A percentile compares a stretch with the other conserved stretches of the same genome.
These are phyloP conservation scores for Rutstroemia sp. DNA, from an alignment of 2,329 filamentous ascomycete species.

Conservation along the genomic window DNA sequence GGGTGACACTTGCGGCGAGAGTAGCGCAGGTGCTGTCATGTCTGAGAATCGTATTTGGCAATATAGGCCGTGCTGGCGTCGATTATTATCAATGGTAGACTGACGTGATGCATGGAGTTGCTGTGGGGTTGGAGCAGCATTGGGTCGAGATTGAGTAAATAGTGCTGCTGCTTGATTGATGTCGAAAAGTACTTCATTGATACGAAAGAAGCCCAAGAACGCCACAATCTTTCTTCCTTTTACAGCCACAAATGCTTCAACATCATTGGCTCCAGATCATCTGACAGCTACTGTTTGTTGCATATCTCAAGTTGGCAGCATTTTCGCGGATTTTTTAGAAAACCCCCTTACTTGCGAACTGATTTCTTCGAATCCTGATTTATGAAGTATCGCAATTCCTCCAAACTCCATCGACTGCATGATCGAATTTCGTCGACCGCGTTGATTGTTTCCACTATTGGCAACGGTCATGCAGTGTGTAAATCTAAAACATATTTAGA, in stretches of 20 bases:
- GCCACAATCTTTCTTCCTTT: neutral
- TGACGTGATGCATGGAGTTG: too few species aligned
- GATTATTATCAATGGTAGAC: too few species aligned
- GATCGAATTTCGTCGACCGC: neutral
- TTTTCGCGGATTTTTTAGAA: neutral
- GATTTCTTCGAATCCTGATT: neutral
- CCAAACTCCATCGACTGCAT: neutral
- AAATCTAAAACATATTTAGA: too few species aligned
- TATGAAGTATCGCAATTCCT: neutral
- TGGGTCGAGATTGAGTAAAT: neutral
- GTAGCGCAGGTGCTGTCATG: too few species aligned
- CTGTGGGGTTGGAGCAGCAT: too few species aligned
- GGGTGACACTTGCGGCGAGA: too few species aligned
- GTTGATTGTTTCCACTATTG: neutral
- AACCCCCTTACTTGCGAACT: neutral
- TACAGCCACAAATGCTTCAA: neutral
- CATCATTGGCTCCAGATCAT: neutral
- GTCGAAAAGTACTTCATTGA: neutral
- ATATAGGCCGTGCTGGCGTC: too few species aligned
- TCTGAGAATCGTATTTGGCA: too few species aligned
- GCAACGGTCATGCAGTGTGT: neutral
- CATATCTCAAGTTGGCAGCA: slow-evolving; percentile 20
- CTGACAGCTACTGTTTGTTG: neutral
- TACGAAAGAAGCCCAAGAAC: neutral
- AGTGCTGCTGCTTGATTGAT: neutral